Percentiles rank a stretch among this genome's conserved stretches.
phyloP scores from a whole-genome alignment of 176 grass and related monocot species.

The Juncus inflexus region DNA sequence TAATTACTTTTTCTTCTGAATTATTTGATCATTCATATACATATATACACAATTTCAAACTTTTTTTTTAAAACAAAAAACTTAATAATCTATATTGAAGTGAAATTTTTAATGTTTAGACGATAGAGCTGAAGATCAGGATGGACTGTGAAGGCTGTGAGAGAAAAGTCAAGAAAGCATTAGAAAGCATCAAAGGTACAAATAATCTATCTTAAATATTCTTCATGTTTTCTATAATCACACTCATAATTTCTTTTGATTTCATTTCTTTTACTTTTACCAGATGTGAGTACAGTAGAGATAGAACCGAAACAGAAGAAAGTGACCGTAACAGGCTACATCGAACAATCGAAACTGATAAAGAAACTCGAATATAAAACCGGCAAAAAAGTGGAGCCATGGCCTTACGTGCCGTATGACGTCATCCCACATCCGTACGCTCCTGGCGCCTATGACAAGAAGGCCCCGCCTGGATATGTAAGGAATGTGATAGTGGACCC shows the following conservation, averaged over 20 bases:
- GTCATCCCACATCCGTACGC: conserved; percentile 51
- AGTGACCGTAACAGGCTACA: conserved; percentile 53
- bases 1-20: neutral
- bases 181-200: conserved; percentile 59
- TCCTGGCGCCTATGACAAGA: conserved; percentile 72
- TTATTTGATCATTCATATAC: neutral
- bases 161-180: conserved; percentile 55
- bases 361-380: conserved; percentile 34
- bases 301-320: conserved; percentile 54
- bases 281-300: conserved; percentile 45
- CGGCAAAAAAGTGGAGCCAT: conserved; percentile 56
- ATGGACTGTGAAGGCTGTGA: conserved; percentile 81
- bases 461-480: conserved; percentile 60
- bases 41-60: neutral
- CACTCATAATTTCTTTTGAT: neutral
- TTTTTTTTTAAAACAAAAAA: neutral
- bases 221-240: neutral
- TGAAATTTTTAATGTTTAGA: conserved; percentile 33
- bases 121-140: conserved; percentile 61
- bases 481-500: conserved; percentile 46
- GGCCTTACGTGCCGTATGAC: conserved; percentile 71
- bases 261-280: neutral
- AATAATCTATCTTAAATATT: neutral
- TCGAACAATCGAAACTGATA: conserved; percentile 44
- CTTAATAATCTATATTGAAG: neutral